Base-by-base conservation (phyloP, 768 basidiomycete species). In the Lenzites betulinus region DNA sequence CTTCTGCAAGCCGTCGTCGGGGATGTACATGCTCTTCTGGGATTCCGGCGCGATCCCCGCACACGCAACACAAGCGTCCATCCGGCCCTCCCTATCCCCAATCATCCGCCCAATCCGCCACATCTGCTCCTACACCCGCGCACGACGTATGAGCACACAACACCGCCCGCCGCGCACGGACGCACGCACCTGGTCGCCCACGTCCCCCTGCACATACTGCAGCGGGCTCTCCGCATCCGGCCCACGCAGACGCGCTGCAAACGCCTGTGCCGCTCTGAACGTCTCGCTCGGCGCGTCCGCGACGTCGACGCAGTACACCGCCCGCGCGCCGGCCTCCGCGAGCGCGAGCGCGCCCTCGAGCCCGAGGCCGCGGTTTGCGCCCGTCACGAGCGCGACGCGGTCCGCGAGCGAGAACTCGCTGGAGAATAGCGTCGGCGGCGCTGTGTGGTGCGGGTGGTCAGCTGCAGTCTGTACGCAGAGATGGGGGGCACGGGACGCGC, bases 321-420 rank as follows among this genome's bases (percentile, higher is more conserved):
- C 84, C 23, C 69, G 66, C 7, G 86, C 87, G 20, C 90, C 90
- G 7, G 83, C 86, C 75, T 92, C 91, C 33, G 81, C 81, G 30
- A 92, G 74, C 1, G 85, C 83, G 48, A 92, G 74, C 25, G 89
- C 88, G 84, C 87, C 86, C 74, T 93, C 91, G 9, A 93, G 82
- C 1, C 91, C 92, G 15, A 93, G 81, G 0, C 90, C 78, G n/a
- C 75, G 71, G 52, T 75, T 73, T 1, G 61, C 78, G 1, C 76
- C 77, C 2, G 74, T 71, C 16, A 79, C 74, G 47, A 78, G 67
- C 5, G 67, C 75, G 22, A 75, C 74, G 9, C 72, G 67, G 58
- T 69, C 71, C n/a, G 52, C 55, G 28, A 76, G 63, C 12, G 70
- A 65, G 59, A 70, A 67, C 35, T 70, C 69, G 43, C 61, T 43